Evolutionary conservation across 2,329 filamentous ascomycete genomes (phyloP).

Genomic region (Colletotrichum sp.): DNA sequence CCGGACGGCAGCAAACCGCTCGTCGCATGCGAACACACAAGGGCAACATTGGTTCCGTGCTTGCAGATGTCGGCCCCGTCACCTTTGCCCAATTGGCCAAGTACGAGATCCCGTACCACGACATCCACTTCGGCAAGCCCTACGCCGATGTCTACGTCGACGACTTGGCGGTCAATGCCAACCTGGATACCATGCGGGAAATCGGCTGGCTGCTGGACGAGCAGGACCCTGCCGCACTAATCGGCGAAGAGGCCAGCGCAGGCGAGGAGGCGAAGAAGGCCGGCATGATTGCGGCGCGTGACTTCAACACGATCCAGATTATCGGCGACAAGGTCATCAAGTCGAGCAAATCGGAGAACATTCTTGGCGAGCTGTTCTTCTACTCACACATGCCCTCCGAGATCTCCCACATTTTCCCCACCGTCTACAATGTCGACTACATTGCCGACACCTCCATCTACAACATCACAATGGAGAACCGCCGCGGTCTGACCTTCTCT

Average conservation of each 20-base stretch:
- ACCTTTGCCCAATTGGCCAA: constrained; percentile 30
- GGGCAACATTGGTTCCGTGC: constrained; percentile 30
- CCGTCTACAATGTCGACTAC: constrained; percentile 30
- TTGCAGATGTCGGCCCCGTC: constrained; percentile 29
- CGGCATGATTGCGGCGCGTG: constrained; percentile 31
- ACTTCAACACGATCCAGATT: constrained; percentile 36
- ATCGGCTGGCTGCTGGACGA: constrained; percentile 34
- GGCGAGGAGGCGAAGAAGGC: constrained; percentile 26
- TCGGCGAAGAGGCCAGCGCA: constrained; percentile 10
- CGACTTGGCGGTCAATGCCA: constrained; percentile 30
- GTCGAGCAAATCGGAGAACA: constrained; percentile 33
- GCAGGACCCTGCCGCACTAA: constrained; percentile 18
- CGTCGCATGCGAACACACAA: constrained; percentile 32
- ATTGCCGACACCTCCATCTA: constrained; percentile 29
- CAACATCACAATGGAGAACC: constrained; percentile 33
- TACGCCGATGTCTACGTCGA: constrained; percentile 35
- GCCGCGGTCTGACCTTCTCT: constrained; percentile 30
- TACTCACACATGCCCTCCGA: constrained; percentile 32
- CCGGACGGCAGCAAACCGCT: constrained; percentile 27
- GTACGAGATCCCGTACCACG: constrained; percentile 32
- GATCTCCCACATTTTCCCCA: constrained; percentile 26
- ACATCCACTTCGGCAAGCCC: constrained; percentile 34
- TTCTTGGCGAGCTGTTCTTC: constrained; percentile 36
- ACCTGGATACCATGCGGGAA: constrained; percentile 31
- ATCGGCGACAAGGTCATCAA: constrained; percentile 34